Conservation (phyloP, 2,329 filamentous ascomycete genomes). For the Fusarium fracticaudum region DNA sequence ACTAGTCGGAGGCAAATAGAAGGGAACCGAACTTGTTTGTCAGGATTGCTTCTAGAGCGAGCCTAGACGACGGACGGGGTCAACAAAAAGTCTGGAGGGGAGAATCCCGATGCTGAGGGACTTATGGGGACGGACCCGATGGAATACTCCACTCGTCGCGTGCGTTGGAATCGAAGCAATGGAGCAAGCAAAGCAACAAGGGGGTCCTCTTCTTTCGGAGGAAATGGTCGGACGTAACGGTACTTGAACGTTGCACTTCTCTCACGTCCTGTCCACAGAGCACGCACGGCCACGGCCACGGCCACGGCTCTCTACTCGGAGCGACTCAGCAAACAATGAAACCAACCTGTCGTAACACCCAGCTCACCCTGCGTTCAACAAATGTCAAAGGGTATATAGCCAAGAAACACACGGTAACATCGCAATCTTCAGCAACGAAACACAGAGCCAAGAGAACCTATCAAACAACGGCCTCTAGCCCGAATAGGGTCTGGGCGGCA, state of each 20-base stretch:
- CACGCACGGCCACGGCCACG: not conserved
- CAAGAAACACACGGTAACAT: conserved; percentile 19
- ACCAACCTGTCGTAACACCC: not conserved
- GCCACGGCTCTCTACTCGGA: not conserved
- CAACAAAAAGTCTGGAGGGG: conserved; percentile 4
- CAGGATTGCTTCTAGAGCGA: conserved; percentile 26
- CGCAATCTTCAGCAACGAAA: conserved; percentile 22
- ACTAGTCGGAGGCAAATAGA: not conserved
- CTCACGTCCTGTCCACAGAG: not conserved
- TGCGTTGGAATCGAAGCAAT: conserved; percentile 9
- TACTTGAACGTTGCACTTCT: conserved; percentile 3
- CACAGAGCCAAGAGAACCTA: conserved; percentile 16
- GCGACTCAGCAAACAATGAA: not conserved
- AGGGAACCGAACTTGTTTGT: not conserved
- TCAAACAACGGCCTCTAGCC: conserved; percentile 32
- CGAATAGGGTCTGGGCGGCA: conserved; percentile 22
- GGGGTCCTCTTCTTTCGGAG: conserved; percentile 22
- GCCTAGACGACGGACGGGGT: not conserved
- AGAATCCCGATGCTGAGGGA: conserved; percentile 34
- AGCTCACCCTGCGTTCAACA: conserved; percentile 1
- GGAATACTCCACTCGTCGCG: conserved; percentile 37
- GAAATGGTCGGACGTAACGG: not conserved
- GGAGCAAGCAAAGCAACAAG: not conserved
- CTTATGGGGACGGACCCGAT: conserved; percentile 31
- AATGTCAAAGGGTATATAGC: not conserved